These are phyloP conservation scores for Perkinsela sp. DNA, from an alignment of 208 protist species.

Conservation along the genomic window DNA sequence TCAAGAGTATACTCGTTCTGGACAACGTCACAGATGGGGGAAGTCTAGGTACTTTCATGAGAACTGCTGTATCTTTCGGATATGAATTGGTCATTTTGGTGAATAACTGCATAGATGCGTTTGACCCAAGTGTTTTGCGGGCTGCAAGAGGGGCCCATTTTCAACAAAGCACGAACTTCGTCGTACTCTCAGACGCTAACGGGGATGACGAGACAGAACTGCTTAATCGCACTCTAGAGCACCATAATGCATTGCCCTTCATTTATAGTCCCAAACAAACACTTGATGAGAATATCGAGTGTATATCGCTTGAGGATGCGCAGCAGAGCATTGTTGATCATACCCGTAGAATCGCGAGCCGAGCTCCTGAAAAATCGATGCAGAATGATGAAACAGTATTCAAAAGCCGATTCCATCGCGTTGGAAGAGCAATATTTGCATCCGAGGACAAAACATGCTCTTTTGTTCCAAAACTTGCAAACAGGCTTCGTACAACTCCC, in stretches of 20 bases:
- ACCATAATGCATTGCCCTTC: conserved; percentile 29
- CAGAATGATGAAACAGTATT: neutral
- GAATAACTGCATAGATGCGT: conserved; percentile 57
- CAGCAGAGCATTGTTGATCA: neutral
- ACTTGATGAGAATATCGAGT: neutral
- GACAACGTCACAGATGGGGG: conserved; percentile 60
- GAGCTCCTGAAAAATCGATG: neutral
- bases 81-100: conserved; percentile 52
- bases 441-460: neutral
- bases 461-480: neutral
- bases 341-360: neutral
- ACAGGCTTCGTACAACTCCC: neutral
- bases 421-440: neutral
- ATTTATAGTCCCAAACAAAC: neutral
- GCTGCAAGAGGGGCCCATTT: conserved; percentile 54
- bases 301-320: neutral
- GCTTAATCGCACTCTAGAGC: conserved; percentile 38
- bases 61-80: conserved; percentile 37
- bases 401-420: neutral
- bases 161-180: conserved; percentile 36
- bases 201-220: conserved; percentile 51
- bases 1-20: conserved; percentile 47
- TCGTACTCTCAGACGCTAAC: conserved; percentile 42
- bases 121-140: conserved; percentile 49
- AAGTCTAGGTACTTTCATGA: conserved; percentile 32